These are phyloP conservation scores for Sclerotiophoma versabilis DNA, from an alignment of 2,329 filamentous ascomycete species.

Conservation along the genomic window DNA sequence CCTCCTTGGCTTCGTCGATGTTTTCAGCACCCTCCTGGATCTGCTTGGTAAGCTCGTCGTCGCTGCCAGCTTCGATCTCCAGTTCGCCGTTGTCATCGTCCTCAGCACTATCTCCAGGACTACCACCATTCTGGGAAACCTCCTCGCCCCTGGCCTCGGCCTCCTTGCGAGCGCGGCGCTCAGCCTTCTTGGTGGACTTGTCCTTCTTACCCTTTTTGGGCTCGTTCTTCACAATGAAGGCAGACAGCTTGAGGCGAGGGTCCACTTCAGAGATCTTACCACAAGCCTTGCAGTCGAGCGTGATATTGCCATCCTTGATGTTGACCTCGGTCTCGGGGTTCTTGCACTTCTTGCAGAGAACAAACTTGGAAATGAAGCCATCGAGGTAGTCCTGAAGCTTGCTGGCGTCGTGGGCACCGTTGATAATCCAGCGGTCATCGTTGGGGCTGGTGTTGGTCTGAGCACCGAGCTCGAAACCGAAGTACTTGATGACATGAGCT, in stretches of 20 bases:
- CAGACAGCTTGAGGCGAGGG: conserved; percentile 91
- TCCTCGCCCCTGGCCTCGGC: conserved; percentile 64
- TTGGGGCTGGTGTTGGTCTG: conserved; percentile 98
- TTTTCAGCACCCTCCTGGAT: conserved; percentile 73
- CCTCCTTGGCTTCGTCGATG: conserved; percentile 81
- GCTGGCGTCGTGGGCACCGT: conserved; percentile 91
- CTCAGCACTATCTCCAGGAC: conserved; percentile 71
- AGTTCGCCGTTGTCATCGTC: conserved; percentile 72
- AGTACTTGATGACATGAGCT: conserved; percentile 98
- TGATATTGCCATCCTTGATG: conserved; percentile 91
- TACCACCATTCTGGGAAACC: conserved; percentile 61
- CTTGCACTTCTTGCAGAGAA: conserved; percentile 99
- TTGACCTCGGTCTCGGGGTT: conserved; percentile 97
- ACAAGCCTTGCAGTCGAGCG: conserved; percentile 98
- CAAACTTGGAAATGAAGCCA: conserved; percentile 97
- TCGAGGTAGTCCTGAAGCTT: conserved; percentile 99
- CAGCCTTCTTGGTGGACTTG: conserved; percentile 90
- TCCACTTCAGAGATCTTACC: conserved; percentile 93
- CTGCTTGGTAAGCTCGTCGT: conserved; percentile 87
- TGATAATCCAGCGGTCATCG: conserved; percentile 99
- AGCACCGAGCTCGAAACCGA: conserved; percentile 97
- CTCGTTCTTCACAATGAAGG: conserved; percentile 96
- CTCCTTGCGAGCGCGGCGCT: conserved; percentile 83
- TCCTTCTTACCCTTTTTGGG: conserved; percentile 95
- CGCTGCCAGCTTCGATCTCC: conserved; percentile 76